Evolutionary conservation across 2,329 filamentous ascomycete genomes (phyloP).

Genomic region (Scedosporium dehoogii): DNA sequence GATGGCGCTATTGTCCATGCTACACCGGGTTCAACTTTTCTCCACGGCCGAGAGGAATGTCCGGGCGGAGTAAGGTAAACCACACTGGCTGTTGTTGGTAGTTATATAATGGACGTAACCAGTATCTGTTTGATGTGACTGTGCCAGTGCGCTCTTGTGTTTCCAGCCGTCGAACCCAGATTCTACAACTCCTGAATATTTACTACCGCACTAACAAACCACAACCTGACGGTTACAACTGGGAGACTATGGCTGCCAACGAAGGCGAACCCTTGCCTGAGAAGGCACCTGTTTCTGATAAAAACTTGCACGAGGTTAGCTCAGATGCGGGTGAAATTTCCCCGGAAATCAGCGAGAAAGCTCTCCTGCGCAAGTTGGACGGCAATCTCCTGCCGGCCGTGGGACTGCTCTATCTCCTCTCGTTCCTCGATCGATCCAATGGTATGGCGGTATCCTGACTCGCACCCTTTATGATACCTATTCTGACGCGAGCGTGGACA

Average conservation of each 20-base stretch:
- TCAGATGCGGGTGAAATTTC: background rate
- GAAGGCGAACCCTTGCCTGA: background rate
- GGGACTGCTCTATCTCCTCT: constrained; percentile 44
- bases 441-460: constrained; percentile 29
- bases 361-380: constrained; percentile 48
- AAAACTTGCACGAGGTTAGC: background rate
- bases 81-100: no score
- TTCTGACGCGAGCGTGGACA: constrained; percentile 22
- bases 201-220: background rate
- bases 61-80: background rate
- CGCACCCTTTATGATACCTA: constrained; percentile 16
- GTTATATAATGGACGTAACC: no score
- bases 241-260: background rate
- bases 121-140: no score
- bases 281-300: background rate
- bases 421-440: constrained; percentile 49
- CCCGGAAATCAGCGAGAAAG: constrained; percentile 38
- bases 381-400: constrained; percentile 40
- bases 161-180: no score
- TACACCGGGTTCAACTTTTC: background rate
- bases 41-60: background rate
- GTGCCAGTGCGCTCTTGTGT: no score
- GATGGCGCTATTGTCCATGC: background rate
- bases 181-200: background rate
- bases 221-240: background rate